Evolutionary conservation across 192 early-diverging fungal species (phyloP).

Genomic region (Funneliformis mosseae): DNA sequence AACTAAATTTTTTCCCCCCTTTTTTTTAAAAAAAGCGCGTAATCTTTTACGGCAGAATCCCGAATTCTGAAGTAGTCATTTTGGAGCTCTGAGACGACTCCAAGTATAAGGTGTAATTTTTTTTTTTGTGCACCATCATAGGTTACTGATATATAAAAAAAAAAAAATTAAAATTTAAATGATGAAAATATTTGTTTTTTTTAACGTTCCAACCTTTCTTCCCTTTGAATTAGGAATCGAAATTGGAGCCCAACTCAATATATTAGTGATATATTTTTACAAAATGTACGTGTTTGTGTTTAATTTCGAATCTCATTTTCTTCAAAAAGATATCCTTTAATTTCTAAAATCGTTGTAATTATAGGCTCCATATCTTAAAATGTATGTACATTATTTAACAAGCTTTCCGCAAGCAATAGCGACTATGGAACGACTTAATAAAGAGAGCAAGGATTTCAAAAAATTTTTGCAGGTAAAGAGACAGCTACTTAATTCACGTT

Average conservation of each 20-base stretch:
- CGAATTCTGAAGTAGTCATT: too few species aligned
- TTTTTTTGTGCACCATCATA: too few species aligned
- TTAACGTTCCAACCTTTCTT: neutral
- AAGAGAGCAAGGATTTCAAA: constrained; percentile 35
- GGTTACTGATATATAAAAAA: neutral
- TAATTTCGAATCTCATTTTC: neutral
- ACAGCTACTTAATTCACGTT: neutral
- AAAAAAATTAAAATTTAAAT: too few species aligned
- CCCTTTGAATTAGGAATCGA: neutral
- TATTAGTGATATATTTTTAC: constrained; percentile 30
- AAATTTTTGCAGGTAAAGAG: constrained; percentile 27
- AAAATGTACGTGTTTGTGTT: constrained; percentile 4
- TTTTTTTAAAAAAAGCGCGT: neutral
- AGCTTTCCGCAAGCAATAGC: constrained; percentile 72
- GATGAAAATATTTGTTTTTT: too few species aligned
- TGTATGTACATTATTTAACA: constrained; percentile 86
- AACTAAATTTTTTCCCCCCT: constrained; percentile 7
- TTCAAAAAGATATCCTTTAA: neutral
- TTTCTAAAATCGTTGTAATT: neutral
- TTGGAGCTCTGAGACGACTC: too few species aligned
- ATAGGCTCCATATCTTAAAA: constrained; percentile 67
- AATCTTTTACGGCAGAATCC: too few species aligned
- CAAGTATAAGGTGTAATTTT: too few species aligned
- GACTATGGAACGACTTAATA: constrained; percentile 31
- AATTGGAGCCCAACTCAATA: constrained; percentile 14